phyloP scores from a whole-genome alignment of 2,329 filamentous ascomycete species.

The Orbilia javanica region DNA sequence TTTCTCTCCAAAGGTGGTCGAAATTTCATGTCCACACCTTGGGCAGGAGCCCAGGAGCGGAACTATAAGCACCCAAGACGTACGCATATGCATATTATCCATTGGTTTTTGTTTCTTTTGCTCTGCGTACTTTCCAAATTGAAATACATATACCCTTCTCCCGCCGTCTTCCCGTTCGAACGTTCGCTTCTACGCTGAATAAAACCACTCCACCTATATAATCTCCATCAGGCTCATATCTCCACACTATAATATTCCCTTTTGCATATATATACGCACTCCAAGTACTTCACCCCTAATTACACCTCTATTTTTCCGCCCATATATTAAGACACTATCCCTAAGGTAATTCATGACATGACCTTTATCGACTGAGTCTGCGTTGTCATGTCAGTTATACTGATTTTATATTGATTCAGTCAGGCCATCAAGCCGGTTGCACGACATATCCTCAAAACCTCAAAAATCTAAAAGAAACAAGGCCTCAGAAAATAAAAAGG shows the following conservation, averaged over 20 bases:
- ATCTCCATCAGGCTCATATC: conserved; percentile 50
- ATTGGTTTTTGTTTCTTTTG: conserved; percentile 57
- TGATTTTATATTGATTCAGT: conserved; percentile 43
- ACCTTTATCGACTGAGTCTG: neutral
- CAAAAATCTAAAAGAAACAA: conserved; percentile 13
- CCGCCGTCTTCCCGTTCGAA: conserved; percentile 40
- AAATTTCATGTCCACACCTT: conserved; percentile 47
- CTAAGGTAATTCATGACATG: conserved; percentile 38
- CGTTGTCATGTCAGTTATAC: conserved; percentile 27
- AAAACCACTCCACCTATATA: conserved; percentile 57
- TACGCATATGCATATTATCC: conserved; percentile 40
- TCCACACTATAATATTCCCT: conserved; percentile 51
- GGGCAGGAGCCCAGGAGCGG: conserved; percentile 54
- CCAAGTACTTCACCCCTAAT: conserved; percentile 1
- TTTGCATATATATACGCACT: conserved; percentile 21
- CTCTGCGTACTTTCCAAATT: conserved; percentile 28
- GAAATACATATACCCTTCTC: conserved; percentile 54
- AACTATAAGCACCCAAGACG: conserved; percentile 44
- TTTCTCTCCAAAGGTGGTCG: conserved; percentile 29
- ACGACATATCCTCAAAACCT: conserved; percentile 32
- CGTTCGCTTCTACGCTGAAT: conserved; percentile 50
- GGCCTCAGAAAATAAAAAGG: neutral
- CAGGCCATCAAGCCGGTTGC: conserved; percentile 23
- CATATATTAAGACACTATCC: conserved; percentile 12
- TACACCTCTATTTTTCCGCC: neutral